phyloP scores from a whole-genome alignment of 2,329 filamentous ascomycete genomes.

The Penicillium sp. region DNA sequence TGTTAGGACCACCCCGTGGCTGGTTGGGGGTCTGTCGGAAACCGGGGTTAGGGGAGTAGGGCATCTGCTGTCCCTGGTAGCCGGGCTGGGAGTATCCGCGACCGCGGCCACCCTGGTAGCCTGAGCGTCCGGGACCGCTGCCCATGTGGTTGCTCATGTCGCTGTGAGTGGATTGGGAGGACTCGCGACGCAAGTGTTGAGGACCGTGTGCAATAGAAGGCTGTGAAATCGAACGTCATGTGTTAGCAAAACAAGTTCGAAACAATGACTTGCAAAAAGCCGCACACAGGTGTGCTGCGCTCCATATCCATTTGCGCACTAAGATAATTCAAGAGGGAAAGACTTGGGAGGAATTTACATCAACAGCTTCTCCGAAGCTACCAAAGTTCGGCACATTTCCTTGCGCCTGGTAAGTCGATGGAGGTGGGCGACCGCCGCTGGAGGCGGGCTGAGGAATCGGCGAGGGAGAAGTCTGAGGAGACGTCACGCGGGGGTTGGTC shows the following conservation, averaged over 20 bases:
- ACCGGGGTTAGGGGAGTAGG: conserved; percentile 54
- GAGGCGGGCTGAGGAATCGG: conserved; percentile 87
- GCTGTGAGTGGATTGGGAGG: conserved; percentile 76
- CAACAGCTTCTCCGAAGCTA: conserved; percentile 68
- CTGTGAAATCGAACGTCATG: conserved; percentile 66
- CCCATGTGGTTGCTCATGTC: conserved; percentile 59
- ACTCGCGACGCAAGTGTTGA: conserved; percentile 82
- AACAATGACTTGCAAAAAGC: neutral
- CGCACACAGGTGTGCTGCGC: neutral
- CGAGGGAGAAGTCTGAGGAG: conserved; percentile 83
- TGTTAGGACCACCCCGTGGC: conserved; percentile 50
- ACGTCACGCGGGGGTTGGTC: conserved; percentile 70
- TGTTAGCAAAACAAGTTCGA: conserved; percentile 28
- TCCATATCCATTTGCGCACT: neutral
- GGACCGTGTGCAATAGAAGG: conserved; percentile 60
- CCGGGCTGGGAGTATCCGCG: conserved; percentile 55
- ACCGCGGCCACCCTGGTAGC: conserved; percentile 56
- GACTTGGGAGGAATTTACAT: conserved; percentile 54
- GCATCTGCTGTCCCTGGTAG: conserved; percentile 51
- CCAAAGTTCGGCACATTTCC: conserved; percentile 75
- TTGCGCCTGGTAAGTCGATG: conserved; percentile 69
- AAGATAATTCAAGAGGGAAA: neutral
- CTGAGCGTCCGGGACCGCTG: conserved; percentile 54
- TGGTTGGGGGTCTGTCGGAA: conserved; percentile 54
- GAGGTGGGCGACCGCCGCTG: conserved; percentile 80